phyloP scores from a whole-genome alignment of 768 basidiomycete genomes.

The Candolleomyces aberdarensis region DNA sequence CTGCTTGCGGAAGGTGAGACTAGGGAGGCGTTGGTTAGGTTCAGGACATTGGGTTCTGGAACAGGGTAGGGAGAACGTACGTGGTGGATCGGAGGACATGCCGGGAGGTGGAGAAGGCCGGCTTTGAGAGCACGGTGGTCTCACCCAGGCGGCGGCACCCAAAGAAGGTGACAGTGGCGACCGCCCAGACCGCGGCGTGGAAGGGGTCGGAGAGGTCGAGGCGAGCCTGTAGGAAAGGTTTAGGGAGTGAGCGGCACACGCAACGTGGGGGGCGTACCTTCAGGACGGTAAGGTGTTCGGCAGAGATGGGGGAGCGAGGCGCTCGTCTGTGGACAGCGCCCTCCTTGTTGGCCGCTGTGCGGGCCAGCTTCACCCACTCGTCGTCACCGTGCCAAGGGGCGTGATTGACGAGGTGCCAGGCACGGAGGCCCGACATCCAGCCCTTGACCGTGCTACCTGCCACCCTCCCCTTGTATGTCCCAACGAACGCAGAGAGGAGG shows the following conservation, averaged over 20 bases:
- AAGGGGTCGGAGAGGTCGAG: not conserved
- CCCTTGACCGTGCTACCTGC: slow-evolving; percentile 20
- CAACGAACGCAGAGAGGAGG: slow-evolving; percentile 23
- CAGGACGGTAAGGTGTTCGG: slow-evolving; percentile 28
- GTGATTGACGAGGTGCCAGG: slow-evolving; percentile 33
- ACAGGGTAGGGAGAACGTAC: too few relatives aligned
- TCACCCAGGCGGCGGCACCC: slow-evolving; percentile 29
- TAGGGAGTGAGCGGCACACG: not conserved
- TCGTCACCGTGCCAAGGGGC: slow-evolving; percentile 34
- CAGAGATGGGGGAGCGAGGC: slow-evolving; percentile 29
- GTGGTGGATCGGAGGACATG: not conserved
- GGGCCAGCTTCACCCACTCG: slow-evolving; percentile 17
- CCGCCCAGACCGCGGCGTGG: slow-evolving; percentile 6
- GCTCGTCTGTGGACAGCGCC: slow-evolving; percentile 15
- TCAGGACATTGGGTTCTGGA: too few relatives aligned
- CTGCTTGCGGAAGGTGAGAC: not conserved
- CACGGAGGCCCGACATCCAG: slow-evolving; percentile 33
- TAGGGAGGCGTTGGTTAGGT: too few relatives aligned
- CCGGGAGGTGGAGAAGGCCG: not conserved
- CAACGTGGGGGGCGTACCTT: not conserved
- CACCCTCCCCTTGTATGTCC: not conserved
- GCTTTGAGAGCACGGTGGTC: slow-evolving; percentile 12
- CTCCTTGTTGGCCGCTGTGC: slow-evolving; percentile 16
- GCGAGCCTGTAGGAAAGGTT: not conserved
- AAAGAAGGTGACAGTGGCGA: slow-evolving; percentile 33